These are phyloP conservation scores for Colletotrichum salicis DNA, from an alignment of 2,329 filamentous ascomycete species.

Conservation along the genomic window DNA sequence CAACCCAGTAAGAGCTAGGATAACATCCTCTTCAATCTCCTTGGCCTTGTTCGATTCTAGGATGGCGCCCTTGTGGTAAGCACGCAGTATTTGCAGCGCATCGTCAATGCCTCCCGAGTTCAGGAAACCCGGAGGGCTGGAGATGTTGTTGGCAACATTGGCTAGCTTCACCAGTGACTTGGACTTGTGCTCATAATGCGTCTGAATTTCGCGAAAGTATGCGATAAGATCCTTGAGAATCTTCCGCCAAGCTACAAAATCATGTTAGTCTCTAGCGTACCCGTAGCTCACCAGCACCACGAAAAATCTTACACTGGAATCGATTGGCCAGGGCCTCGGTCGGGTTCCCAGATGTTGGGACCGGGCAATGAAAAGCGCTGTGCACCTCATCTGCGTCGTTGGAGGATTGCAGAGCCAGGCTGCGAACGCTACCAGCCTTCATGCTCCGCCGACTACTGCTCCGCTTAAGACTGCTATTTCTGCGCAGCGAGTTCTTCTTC, in stretches of 20 bases:
- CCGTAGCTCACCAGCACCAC: neutral
- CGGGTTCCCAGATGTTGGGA: conserved; percentile 87
- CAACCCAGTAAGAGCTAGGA: conserved; percentile 85
- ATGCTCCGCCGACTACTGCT: conserved; percentile 84
- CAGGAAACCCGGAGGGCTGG: conserved; percentile 80
- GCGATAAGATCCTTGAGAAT: conserved; percentile 92
- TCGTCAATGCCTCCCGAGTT: conserved; percentile 87
- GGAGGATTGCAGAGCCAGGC: conserved; percentile 77
- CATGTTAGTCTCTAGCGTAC: neutral
- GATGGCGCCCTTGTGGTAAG: conserved; percentile 84
- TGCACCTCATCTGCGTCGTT: conserved; percentile 76
- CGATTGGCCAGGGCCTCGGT: conserved; percentile 88
- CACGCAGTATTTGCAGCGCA: conserved; percentile 81
- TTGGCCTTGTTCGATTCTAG: conserved; percentile 86
- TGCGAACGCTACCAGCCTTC: conserved; percentile 87
- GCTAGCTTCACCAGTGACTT: conserved; percentile 86
- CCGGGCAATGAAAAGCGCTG: conserved; percentile 89
- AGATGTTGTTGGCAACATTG: conserved; percentile 84
- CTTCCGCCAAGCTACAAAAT: conserved; percentile 83
- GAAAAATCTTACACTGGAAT: conserved; percentile 77
- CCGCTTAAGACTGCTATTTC: conserved; percentile 79
- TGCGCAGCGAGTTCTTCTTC: conserved; percentile 85
- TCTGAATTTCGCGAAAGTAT: conserved; percentile 93
- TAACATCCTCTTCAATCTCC: conserved; percentile 92
- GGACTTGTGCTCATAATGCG: conserved; percentile 84